Conservation (phyloP, 257 asterid genomes). For the Plectranthus barbatus region DNA sequence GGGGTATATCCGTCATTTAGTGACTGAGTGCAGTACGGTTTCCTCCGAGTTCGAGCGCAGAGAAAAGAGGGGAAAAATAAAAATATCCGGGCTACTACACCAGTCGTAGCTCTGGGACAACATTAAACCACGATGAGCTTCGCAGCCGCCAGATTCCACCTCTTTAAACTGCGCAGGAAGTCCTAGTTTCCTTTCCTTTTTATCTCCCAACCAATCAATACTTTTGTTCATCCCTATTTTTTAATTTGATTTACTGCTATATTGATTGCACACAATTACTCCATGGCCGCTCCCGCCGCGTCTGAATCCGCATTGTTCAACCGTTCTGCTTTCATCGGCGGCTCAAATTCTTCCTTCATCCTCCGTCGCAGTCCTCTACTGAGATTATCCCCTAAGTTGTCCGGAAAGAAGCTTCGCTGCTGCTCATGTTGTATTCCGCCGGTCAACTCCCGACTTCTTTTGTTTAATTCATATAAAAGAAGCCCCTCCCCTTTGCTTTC, state of each 20-base stretch:
- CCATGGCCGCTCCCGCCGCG: slow-evolving; percentile 44
- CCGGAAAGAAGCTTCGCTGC: slow-evolving; percentile 19
- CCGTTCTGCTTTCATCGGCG: slow-evolving; percentile 18
- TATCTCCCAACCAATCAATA: not conserved
- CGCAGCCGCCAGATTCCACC: slow-evolving; percentile 34
- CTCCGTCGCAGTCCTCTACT: slow-evolving; percentile 17
- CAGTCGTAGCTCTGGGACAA: slow-evolving; percentile 20
- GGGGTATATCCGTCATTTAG: slow-evolving; percentile 32
- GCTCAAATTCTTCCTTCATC: slow-evolving; percentile 22
- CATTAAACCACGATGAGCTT: slow-evolving; percentile 33
- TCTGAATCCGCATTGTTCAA: slow-evolving; percentile 27
- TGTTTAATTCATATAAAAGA: slow-evolving; percentile 12
- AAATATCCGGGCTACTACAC: slow-evolving; percentile 10
- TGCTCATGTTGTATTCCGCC: slow-evolving; percentile 18
- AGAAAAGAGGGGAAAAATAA: no score
- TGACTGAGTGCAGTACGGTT: slow-evolving; percentile 9
- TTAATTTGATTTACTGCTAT: not conserved
- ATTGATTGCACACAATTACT: not conserved
- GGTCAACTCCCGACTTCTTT: slow-evolving; percentile 14
- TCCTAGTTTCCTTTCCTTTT: slow-evolving; percentile 1
- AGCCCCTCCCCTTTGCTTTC: slow-evolving; percentile 4
- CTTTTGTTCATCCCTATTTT: not conserved
- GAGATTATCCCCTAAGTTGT: slow-evolving; percentile 21
- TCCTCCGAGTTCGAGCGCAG: slow-evolving; percentile 8
- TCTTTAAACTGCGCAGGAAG: slow-evolving; percentile 29